Conservation (phyloP, 2,329 filamentous ascomycete species). For the Diaporthe citrichinensis region DNA sequence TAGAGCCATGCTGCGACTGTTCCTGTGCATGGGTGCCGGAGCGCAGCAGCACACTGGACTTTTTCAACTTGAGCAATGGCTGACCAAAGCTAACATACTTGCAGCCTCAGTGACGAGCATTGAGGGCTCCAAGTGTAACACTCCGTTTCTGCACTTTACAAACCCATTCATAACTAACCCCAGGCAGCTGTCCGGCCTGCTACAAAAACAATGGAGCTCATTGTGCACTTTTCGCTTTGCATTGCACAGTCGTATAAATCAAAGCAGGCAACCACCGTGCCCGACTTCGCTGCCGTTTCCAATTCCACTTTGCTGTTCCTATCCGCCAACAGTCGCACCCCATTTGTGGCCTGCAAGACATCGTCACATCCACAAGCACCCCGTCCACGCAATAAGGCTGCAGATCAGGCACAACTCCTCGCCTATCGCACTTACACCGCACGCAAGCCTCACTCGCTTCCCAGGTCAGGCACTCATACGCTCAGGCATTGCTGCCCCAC, state of each 20-base stretch:
- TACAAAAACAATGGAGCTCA: conserved; percentile 14
- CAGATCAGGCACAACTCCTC: neutral
- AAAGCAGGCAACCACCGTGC: conserved; percentile 31
- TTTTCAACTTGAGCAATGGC: conserved; percentile 32
- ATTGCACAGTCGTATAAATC: conserved; percentile 35
- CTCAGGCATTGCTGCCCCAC: conserved; percentile 28
- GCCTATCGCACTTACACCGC: conserved; percentile 15
- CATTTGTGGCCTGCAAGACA: conserved; percentile 34
- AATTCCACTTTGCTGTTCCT: conserved; percentile 5
- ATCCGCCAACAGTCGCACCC: conserved; percentile 28
- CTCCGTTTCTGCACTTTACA: neutral
- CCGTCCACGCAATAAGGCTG: conserved; percentile 20
- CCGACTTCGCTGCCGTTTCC: conserved; percentile 26
- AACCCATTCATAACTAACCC: conserved; percentile 4
- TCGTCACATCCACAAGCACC: neutral
- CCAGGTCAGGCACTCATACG: neutral
- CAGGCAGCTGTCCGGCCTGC: conserved; percentile 35
- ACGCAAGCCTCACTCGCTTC: conserved; percentile 13
- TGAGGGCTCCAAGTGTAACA: conserved; percentile 8
- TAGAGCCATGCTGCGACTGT: neutral
- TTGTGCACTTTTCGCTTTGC: conserved; percentile 18
- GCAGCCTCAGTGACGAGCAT: neutral
- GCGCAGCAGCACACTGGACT: neutral
- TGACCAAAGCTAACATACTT: neutral
- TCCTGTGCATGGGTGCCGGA: neutral